Percentiles rank a stretch among this genome's conserved stretches.
These are phyloP conservation scores for Aspergillus alliaceus DNA, from an alignment of 2,329 filamentous ascomycete species.

Conservation along the genomic window DNA sequence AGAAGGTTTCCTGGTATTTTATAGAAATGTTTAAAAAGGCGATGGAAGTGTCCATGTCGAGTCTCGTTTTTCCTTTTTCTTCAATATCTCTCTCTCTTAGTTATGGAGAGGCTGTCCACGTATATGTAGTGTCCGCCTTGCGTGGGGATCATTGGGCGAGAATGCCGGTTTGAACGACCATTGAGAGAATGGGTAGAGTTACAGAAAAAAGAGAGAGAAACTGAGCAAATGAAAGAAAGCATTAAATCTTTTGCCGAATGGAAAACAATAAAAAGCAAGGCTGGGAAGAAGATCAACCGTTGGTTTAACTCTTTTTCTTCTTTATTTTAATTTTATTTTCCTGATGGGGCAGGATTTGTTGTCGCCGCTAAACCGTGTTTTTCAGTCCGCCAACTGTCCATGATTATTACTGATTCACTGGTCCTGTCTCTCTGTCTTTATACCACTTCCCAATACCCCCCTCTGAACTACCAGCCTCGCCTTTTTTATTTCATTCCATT, in stretches of 20 bases:
- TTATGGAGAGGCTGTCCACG: not conserved
- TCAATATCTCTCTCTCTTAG: too few relatives aligned
- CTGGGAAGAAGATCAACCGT: conserved; percentile 1
- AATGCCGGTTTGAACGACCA: not conserved
- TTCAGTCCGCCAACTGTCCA: conserved; percentile 3
- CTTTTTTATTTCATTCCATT: conserved; percentile 12
- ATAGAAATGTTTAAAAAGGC: not conserved
- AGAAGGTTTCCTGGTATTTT: not conserved
- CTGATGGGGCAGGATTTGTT: conserved; percentile 10
- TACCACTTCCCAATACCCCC: conserved; percentile 1
- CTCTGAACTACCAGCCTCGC: conserved; percentile 32
- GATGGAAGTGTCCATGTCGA: not conserved
- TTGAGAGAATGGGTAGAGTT: not conserved
- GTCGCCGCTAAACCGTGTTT: conserved; percentile 7
- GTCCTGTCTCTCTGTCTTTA: not conserved
- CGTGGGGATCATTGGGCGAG: not conserved
- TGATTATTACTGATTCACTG: not conserved
- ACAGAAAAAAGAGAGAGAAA: not conserved
- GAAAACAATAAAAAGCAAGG: conserved; percentile 1
- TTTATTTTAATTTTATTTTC: not conserved
- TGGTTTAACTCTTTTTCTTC: too few relatives aligned
- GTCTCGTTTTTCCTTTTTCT: not conserved
- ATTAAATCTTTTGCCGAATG: too few relatives aligned
- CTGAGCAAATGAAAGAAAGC: not conserved
- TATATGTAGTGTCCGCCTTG: not conserved